Percentiles rank a stretch among this genome's conserved stretches.
phyloP scores from a whole-genome alignment of 345 rosid genomes.

The Mangifera indica region DNA sequence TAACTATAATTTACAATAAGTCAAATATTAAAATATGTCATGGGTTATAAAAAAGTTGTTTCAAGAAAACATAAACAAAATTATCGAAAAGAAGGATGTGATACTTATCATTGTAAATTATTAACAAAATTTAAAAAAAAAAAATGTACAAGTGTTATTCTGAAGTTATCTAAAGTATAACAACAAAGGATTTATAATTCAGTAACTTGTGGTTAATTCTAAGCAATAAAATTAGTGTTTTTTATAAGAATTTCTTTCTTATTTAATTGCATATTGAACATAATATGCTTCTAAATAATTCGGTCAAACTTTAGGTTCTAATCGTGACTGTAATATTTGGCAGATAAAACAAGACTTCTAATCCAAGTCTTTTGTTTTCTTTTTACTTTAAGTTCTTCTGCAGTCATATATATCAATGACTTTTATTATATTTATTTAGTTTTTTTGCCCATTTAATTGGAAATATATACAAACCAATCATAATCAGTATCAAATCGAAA shows the following conservation, averaged over 20 bases:
- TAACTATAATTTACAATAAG: conserved; percentile 17
- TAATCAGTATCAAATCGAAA: too few relatives aligned
- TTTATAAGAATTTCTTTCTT: too few relatives aligned
- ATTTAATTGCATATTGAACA: too few relatives aligned
- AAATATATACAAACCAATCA: not conserved
- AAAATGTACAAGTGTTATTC: not conserved
- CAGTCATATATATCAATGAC: not conserved
- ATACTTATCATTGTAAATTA: conserved; percentile 23
- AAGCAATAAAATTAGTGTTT: not conserved
- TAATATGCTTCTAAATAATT: too few relatives aligned
- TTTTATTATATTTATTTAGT: not conserved
- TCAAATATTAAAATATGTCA: conserved; percentile 34
- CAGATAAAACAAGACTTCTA: not conserved
- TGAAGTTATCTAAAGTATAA: conserved; percentile 7
- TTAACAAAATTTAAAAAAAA: too few relatives aligned
- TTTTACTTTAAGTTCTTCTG: not conserved
- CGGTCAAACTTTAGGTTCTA: not conserved
- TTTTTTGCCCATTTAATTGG: not conserved
- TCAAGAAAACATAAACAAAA: conserved; percentile 16
- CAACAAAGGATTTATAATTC: not conserved
- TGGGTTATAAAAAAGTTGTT: conserved; percentile 23
- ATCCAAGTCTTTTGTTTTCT: not conserved
- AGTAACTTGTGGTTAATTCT: not conserved
- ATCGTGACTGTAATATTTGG: too few relatives aligned
- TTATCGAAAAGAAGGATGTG: conserved; percentile 27